phyloP scores from a whole-genome alignment of 176 grass and related monocot species.

The Raddia distichophylla region DNA sequence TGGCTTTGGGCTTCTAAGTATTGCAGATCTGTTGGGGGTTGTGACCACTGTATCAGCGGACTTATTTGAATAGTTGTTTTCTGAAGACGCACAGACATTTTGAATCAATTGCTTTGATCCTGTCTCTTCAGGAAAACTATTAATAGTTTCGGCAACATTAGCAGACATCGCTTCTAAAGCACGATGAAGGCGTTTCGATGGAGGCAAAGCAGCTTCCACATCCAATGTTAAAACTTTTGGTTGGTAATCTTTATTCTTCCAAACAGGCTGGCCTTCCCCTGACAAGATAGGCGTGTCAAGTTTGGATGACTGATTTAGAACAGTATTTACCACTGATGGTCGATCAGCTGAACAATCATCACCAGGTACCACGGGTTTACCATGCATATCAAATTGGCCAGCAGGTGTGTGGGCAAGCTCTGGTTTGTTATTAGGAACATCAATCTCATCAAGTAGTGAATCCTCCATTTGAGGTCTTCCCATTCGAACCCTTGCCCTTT shows the following conservation, averaged over 20 bases:
- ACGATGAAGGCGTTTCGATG: conserved; percentile 98
- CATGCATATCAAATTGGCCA: conserved; percentile 36
- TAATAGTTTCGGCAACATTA: conserved; percentile 73
- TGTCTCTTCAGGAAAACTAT: conserved; percentile 45
- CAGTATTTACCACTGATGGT: conserved; percentile 29
- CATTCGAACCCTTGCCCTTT: conserved; percentile 98
- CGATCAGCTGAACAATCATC: conserved; percentile 40
- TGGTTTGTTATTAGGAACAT: conserved; percentile 37
- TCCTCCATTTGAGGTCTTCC: conserved; percentile 62
- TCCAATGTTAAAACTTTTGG: conserved; percentile 62
- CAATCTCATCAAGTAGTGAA: conserved; percentile 36
- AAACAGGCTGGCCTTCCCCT: conserved; percentile 47
- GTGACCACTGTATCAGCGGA: conserved; percentile 35
- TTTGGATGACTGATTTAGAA: conserved; percentile 34
- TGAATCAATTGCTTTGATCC: conserved; percentile 35
- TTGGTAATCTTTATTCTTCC: conserved; percentile 66
- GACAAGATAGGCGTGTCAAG: conserved; percentile 37
- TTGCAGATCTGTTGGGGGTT: conserved; percentile 38
- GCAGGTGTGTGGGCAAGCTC: conserved; percentile 4
- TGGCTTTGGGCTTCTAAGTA: conserved; percentile 24
- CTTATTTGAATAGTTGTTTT: conserved; percentile 31
- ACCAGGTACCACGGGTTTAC: neutral
- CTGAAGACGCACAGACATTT: conserved; percentile 44
- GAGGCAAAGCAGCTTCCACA: conserved; percentile 98
- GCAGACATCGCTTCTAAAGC: conserved; percentile 98